These are phyloP conservation scores for Penicillium pulvis DNA, from an alignment of 495 filamentous ascomycete genomes.

Conservation along the genomic window DNA sequence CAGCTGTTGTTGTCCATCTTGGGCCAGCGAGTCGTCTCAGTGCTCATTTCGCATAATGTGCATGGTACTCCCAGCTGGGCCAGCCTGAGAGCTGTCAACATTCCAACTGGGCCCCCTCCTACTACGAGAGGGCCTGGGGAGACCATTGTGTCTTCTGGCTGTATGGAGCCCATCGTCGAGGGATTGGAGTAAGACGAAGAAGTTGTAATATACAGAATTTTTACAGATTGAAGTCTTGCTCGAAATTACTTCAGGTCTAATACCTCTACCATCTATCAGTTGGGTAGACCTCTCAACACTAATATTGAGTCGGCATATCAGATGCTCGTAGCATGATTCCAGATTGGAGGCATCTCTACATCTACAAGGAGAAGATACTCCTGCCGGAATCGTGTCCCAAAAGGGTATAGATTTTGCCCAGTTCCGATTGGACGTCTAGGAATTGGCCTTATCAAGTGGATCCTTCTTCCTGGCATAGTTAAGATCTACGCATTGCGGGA, in stretches of 20 bases:
- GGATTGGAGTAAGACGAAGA: not conserved
- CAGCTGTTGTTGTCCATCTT: constrained; percentile 23
- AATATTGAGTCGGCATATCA: not conserved
- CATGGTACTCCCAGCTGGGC: not conserved
- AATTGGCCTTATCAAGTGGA: not conserved
- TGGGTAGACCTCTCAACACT: not conserved
- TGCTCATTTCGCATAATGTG: constrained; percentile 13
- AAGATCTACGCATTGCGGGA: not conserved
- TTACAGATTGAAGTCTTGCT: not conserved
- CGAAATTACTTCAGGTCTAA: not conserved
- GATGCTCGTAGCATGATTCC: not conserved
- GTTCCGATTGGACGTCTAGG: not conserved
- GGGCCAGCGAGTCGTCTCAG: constrained; percentile 30
- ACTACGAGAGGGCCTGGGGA: not conserved
- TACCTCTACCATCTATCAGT: not conserved
- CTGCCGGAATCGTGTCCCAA: not conserved
- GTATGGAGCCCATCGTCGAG: not conserved
- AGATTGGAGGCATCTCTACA: not conserved
- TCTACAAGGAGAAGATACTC: not conserved
- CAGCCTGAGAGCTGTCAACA: not conserved
- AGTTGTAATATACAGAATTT: not conserved
- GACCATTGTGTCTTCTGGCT: not conserved
- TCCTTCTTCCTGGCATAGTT: not conserved
- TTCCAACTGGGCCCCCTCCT: not conserved
- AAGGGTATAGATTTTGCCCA: not conserved